Evolutionary conservation across 1,284 basidiomycete genomes (phyloP), one percentile per base, ranked within the genome.

Genomic region (Fomitopsis palustris): DNA sequence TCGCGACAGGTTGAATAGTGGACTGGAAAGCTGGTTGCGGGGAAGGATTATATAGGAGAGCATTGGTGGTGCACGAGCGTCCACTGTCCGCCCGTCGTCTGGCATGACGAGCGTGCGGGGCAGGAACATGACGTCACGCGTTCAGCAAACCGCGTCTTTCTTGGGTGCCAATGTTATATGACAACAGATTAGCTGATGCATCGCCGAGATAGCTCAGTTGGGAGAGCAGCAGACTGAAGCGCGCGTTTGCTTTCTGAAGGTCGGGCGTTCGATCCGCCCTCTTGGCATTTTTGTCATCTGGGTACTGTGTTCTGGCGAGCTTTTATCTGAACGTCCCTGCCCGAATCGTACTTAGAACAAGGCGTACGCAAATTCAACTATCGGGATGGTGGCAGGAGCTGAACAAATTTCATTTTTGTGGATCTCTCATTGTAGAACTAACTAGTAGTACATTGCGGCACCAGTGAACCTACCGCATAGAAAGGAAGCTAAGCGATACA

Each of bases 201-300:
- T 16, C 47, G 78, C 82, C 75, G 75, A 77, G 75, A 74, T 85
- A 84, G 85, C 85, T 87, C 85, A 86, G 85, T 82, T 86, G 85
- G 85, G 84, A 86, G 85, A 87, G 85, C 85, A 86, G 82, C 82
- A 87, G 84, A 87, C 85, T 86, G 85, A 86, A 86, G 83, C 39
- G 8, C 2, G 23, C 21, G 3, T n/a, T 17, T 19, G 54, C 16
- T 12, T 79, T 83, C 81, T 84, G 78, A 80, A 84, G 79, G 82
- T 83, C 81, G 79, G 78, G 81, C 81, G 82, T 84, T 83, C 83
- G 78, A 83, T 81, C 80, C 80, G 81, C 81, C 81, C 78, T 83
- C 75, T 76, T 81, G 77, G 77, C 77, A 79, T 67, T 63, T 55
- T 53, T 47, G 45, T 31, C 27, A 29, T 31, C 21, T 41, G 38